Base-by-base conservation (phyloP, 345 rosid genomes). In the Camelina hispida region DNA sequence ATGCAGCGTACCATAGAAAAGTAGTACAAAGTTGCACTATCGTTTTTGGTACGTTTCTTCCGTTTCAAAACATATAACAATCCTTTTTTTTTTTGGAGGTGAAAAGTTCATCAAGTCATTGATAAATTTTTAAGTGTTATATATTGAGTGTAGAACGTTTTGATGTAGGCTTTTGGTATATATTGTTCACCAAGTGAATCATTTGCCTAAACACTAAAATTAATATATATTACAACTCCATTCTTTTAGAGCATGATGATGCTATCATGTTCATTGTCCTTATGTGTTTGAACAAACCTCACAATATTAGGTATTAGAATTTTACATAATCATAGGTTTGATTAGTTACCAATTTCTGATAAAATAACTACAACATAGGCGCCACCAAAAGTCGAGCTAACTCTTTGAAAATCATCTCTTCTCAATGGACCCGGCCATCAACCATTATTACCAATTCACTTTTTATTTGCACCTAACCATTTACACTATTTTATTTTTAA, bases 401-500 rank as follows among this genome's bases (percentile, higher is more conserved):
- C 38, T 71, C 80, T 77, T 71, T 64, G 72, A 71, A 64, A 71
- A 47, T 9, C 62, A 56, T 70, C 37, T 63, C 75, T 62, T 46
- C 44, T 15, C 10, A 22, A 61, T 34, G 50, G 81, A 54, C 52
- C 47, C 34, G 30, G 1, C 67, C 56, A 61, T 73, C 61, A 73
- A 42, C 75, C 65, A 73, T 44, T 46, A 35, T 46, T 17, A 59
- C 52, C 65, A 22, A 6, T 55, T 15, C 66, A 50, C 57, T 62
- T 44, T 14, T 25, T 38, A 71, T 66, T 48, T 72, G 7, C 54
- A 75, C 70, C 80, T 14, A 76, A 76, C 75, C 76, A 53, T 65
- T 68, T n/a, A 42, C 13, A 23, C 14, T 59, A 11, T 38, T 59
- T 5, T 14, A 10, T 30, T 43, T 14, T 43, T 15, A 23, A 6